These are phyloP conservation scores for Populus alba DNA, from an alignment of 345 rosid species.

Conservation along the genomic window DNA sequence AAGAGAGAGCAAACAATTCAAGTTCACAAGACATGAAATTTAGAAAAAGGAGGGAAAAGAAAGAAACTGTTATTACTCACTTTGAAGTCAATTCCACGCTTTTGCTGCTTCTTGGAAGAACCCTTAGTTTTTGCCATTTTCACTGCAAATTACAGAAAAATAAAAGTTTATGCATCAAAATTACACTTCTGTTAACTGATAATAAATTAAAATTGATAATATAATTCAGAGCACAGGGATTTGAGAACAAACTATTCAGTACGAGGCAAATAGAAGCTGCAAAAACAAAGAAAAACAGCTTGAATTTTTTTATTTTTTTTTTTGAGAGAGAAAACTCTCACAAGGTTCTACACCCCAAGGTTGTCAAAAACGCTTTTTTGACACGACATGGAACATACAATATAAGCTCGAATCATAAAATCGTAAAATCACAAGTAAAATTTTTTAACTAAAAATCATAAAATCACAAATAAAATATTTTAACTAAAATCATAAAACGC, in stretches of 20 bases:
- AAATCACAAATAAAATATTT: too few species aligned
- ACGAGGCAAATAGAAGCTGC: background rate
- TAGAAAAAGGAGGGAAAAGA: background rate
- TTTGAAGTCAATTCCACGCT: slow-evolving; percentile 82
- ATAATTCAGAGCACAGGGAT: too few species aligned
- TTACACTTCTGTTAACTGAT: too few species aligned
- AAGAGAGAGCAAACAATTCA: background rate
- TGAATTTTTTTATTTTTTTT: too few species aligned
- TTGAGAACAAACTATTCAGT: background rate
- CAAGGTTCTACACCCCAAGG: background rate
- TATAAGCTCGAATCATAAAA: too few species aligned
- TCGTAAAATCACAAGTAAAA: too few species aligned
- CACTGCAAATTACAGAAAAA: background rate
- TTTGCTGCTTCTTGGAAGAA: slow-evolving; percentile 73
- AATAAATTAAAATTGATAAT: too few species aligned
- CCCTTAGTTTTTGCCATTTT: slow-evolving; percentile 63
- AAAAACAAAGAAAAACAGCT: background rate
- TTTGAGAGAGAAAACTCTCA: background rate
- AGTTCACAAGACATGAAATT: background rate
- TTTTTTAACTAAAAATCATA: too few species aligned
- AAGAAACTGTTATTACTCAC: slow-evolving; percentile 23
- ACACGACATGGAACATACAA: too few species aligned
- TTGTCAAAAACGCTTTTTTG: too few species aligned
- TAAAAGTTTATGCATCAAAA: background rate
- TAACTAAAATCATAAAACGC: too few species aligned